Evolutionary conservation across 2,329 filamentous ascomycete genomes (phyloP).

Genomic region (Penicillium decumbens): DNA sequence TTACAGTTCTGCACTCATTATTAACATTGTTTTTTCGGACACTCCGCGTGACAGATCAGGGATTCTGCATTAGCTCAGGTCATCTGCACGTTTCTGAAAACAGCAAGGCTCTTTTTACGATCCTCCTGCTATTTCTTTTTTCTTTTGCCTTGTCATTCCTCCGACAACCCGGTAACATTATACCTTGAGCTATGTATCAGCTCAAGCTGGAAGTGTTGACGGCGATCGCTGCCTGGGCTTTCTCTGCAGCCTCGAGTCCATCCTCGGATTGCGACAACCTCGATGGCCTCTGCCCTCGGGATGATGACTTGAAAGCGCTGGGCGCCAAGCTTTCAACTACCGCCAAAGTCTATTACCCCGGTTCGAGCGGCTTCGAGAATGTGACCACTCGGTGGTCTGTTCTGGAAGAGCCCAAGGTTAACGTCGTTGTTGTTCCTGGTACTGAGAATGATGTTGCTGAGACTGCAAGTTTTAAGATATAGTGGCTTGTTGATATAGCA

Average conservation of each 20-base stretch:
- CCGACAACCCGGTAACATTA: not conserved
- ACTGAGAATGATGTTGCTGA: slow-evolving; percentile 49
- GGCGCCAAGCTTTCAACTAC: slow-evolving; percentile 31
- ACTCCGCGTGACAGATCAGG: no score
- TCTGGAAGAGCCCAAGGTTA: slow-evolving; percentile 42
- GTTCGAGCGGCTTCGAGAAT: slow-evolving; percentile 38
- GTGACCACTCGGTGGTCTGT: slow-evolving; percentile 47
- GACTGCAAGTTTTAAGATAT: slow-evolving; percentile 37
- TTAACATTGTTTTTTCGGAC: no score
- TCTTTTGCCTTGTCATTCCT: not conserved
- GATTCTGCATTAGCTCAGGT: no score
- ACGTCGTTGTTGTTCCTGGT: slow-evolving; percentile 47
- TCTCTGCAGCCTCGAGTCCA: not conserved
- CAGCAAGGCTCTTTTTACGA: no score
- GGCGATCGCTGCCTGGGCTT: not conserved
- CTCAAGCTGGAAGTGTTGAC: not conserved
- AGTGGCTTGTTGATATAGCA: no score
- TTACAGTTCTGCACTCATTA: no score
- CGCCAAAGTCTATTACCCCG: slow-evolving; percentile 44
- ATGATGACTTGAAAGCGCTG: slow-evolving; percentile 19
- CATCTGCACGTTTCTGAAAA: no score
- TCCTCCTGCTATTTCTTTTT: not conserved
- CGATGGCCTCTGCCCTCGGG: slow-evolving; percentile 7
- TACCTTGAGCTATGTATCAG: not conserved
- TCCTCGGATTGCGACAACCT: not conserved